Conservation (phyloP, 768 basidiomycete genomes). For the Suillus weaverae region DNA sequence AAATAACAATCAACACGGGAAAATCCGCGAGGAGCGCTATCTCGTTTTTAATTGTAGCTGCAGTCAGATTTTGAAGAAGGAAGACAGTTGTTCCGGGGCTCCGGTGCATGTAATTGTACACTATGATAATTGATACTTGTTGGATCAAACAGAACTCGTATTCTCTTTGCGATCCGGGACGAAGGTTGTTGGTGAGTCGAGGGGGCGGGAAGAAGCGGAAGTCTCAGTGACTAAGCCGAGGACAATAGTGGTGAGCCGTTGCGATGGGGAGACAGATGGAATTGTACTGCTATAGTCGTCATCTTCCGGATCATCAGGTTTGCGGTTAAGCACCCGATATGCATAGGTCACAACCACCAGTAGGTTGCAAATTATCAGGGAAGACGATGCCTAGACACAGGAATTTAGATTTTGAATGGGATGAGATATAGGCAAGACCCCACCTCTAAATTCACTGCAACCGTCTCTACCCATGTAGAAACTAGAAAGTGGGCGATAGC, state of each 20-base stretch:
- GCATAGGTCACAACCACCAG: slow-evolving; percentile 12
- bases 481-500: slow-evolving; percentile 6
- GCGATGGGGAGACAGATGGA: neutral
- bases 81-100: neutral
- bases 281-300: slow-evolving; percentile 11
- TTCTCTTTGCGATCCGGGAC: neutral
- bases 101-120: neutral
- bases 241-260: slow-evolving; percentile 25
- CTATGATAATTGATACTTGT: neutral
- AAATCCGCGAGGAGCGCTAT: neutral
- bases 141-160: neutral
- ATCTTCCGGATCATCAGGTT: slow-evolving; percentile 7
- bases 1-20: neutral
- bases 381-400: neutral
- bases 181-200: neutral
- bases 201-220: too few species aligned
- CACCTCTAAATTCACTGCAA: slow-evolving; percentile 10
- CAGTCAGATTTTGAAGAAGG: neutral
- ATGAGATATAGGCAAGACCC: neutral
- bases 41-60: neutral
- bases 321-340: slow-evolving; percentile 10
- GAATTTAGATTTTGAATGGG: neutral
- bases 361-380: slow-evolving; percentile 16
- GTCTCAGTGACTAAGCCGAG: neutral
- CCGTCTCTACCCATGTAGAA: neutral